Evolutionary conservation across 164 flowering plant species (phyloP).

Genomic region (Amborella trichopoda): DNA sequence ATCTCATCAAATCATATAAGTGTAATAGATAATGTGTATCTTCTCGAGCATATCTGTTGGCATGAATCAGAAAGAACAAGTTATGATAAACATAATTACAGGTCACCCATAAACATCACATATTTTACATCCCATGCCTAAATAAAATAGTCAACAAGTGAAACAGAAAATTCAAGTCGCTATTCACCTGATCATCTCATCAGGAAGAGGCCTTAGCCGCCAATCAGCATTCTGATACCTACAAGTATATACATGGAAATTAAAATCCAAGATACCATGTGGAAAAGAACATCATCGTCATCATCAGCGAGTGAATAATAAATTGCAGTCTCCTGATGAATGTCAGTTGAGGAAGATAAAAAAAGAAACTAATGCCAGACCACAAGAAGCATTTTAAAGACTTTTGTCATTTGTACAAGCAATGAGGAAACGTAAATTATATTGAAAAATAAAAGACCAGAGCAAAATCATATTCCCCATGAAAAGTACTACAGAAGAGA

Average conservation of each 20-base stretch:
- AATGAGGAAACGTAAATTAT: too few species aligned
- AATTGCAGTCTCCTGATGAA: too few species aligned
- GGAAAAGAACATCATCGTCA: not conserved
- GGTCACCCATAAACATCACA: not conserved
- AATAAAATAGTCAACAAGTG: not conserved
- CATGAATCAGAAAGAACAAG: conserved; percentile 1
- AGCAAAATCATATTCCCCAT: too few species aligned
- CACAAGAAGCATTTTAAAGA: too few species aligned
- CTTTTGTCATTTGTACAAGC: too few species aligned
- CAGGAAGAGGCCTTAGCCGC: conserved; percentile 88
- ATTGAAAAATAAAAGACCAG: too few species aligned
- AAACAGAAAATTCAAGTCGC: not conserved
- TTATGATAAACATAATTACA: not conserved
- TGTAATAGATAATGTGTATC: conserved; percentile 91
- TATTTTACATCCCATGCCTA: too few species aligned
- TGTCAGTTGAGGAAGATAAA: too few species aligned
- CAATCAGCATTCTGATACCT: conserved; percentile 99
- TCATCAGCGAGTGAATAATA: too few species aligned
- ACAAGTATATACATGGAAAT: conserved; percentile 10
- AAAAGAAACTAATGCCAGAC: too few species aligned
- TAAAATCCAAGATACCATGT: not conserved
- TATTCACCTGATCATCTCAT: conserved; percentile 68
- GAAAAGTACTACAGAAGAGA: too few species aligned
- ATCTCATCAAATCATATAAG: conserved; percentile 75
- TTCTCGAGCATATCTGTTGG: conserved; percentile 86